A percentile compares a stretch with the other conserved stretches of the same genome.
Evolutionary conservation across 108 stramenopile species (phyloP).

Genomic region (Pseudonitzschia delicatissima): DNA sequence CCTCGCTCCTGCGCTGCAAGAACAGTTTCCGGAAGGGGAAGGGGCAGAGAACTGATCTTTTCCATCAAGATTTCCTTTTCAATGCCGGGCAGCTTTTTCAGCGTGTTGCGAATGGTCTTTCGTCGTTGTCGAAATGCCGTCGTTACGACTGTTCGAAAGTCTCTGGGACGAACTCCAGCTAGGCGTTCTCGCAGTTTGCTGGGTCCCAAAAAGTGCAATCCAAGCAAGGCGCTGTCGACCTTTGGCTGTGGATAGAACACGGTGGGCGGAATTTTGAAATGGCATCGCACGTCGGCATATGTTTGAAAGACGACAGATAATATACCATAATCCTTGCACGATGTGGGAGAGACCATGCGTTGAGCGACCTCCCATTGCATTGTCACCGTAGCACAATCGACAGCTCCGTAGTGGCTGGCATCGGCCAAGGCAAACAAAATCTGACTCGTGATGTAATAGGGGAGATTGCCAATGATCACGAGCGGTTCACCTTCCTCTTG

Average conservation of each 20-base stretch:
- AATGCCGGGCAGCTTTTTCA: conserved; percentile 71
- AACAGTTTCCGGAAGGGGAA: conserved; percentile 56
- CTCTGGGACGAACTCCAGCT: conserved; percentile 74
- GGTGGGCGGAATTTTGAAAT: conserved; percentile 97
- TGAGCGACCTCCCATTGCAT: conserved; percentile 97
- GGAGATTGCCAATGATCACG: conserved; percentile 92
- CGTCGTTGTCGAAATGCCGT: conserved; percentile 92
- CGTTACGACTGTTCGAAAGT: conserved; percentile 83
- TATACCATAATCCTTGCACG: conserved; percentile 92
- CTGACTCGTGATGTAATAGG: conserved; percentile 96
- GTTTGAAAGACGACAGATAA: conserved; percentile 94
- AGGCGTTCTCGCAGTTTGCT: conserved; percentile 46
- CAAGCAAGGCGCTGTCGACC: conserved; percentile 91
- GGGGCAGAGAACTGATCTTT: conserved; percentile 46
- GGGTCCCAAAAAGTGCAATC: conserved; percentile 87
- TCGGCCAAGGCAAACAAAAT: conserved; percentile 95
- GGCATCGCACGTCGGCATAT: conserved; percentile 74
- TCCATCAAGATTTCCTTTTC: conserved; percentile 37
- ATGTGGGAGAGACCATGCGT: conserved; percentile 80
- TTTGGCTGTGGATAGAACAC: conserved; percentile 98
- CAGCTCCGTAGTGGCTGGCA: conserved; percentile 81
- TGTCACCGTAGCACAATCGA: conserved; percentile 90
- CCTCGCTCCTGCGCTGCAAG: conserved; percentile 42
- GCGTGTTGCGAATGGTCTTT: conserved; percentile 90
- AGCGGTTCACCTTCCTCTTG: conserved; percentile 77